phyloP scores from a whole-genome alignment of 2,329 filamentous ascomycete genomes.

The Fusarium sp. region DNA sequence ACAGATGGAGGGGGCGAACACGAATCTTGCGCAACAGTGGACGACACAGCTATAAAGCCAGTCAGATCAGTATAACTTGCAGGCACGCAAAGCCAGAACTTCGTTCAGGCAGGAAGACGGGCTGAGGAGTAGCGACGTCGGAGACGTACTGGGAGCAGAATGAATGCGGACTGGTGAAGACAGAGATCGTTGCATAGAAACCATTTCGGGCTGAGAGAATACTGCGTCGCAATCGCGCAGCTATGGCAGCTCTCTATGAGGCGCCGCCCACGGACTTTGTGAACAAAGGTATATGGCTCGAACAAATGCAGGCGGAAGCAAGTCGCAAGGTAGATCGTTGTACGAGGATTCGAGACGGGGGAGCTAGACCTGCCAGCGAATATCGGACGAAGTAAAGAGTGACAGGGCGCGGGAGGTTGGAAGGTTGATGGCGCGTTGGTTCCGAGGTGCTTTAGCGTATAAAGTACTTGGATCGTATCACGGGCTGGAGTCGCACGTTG shows the following conservation, averaged over 20 bases:
- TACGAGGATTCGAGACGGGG: constrained; percentile 20
- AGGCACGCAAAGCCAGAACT: constrained; percentile 21
- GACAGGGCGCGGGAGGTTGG: constrained; percentile 34
- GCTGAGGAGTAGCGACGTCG: constrained; percentile 26
- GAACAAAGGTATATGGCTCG: constrained; percentile 30
- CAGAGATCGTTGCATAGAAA: constrained; percentile 71
- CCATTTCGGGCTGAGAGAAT: constrained; percentile 64
- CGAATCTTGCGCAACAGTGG: constrained; percentile 55
- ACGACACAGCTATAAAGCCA: constrained; percentile 50
- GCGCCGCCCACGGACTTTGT: constrained; percentile 43
- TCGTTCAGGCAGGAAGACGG: not conserved
- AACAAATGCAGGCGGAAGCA: constrained; percentile 11
- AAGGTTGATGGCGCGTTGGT: constrained; percentile 30
- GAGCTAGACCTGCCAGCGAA: constrained; percentile 41
- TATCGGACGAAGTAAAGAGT: constrained; percentile 33
- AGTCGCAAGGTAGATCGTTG: constrained; percentile 26
- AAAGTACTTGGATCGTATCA: constrained; percentile 35
- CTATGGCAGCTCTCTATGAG: constrained; percentile 49
- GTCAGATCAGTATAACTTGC: constrained; percentile 48
- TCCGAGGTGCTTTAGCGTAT: constrained; percentile 27
- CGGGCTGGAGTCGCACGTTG: constrained; percentile 38
- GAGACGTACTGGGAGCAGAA: constrained; percentile 70
- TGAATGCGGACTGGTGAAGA: constrained; percentile 72
- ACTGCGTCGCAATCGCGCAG: constrained; percentile 51
- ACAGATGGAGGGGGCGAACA: constrained; percentile 68